Percentiles rank a stretch among this genome's conserved stretches.
Evolutionary conservation across 306 rosid species (phyloP).

Genomic region (Trifolium repens): DNA sequence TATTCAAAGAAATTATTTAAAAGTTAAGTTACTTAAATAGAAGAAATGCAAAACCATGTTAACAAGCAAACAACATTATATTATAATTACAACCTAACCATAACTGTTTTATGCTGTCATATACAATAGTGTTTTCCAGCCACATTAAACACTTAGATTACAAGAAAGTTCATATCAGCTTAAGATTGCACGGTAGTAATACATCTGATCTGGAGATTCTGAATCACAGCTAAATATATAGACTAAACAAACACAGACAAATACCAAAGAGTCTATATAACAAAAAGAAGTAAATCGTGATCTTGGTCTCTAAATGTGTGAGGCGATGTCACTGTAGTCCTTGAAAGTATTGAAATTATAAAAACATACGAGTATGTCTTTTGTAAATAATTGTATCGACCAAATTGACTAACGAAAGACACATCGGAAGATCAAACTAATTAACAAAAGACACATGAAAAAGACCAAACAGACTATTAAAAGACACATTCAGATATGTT

Average conservation of each 20-base stretch:
- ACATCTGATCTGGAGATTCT: constrained; percentile 35
- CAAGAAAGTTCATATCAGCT: constrained; percentile 37
- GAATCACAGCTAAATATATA: constrained; percentile 46
- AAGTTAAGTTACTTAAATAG: not conserved
- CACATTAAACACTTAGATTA: not conserved
- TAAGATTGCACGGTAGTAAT: constrained; percentile 39
- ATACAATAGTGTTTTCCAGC: not conserved
- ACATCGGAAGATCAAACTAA: not conserved
- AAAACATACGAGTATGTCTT: not conserved
- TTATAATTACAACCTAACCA: constrained; percentile 36
- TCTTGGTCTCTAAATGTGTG: not conserved
- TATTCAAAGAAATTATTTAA: too few species aligned
- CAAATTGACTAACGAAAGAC: not conserved
- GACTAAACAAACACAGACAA: constrained; percentile 43
- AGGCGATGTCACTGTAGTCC: not conserved
- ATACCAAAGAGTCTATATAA: constrained; percentile 14
- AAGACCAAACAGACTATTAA: not conserved
- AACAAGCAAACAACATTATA: constrained; percentile 1
- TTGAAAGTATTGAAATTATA: not conserved
- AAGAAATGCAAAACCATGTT: not conserved
- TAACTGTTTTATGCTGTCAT: constrained; percentile 6
- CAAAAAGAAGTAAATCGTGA: not conserved
- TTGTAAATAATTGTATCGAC: not conserved
- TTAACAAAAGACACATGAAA: not conserved
- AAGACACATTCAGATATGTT: not conserved